These are phyloP conservation scores for Dispira simplex DNA, from an alignment of 192 early-diverging fungal genomes.

Conservation along the genomic window DNA sequence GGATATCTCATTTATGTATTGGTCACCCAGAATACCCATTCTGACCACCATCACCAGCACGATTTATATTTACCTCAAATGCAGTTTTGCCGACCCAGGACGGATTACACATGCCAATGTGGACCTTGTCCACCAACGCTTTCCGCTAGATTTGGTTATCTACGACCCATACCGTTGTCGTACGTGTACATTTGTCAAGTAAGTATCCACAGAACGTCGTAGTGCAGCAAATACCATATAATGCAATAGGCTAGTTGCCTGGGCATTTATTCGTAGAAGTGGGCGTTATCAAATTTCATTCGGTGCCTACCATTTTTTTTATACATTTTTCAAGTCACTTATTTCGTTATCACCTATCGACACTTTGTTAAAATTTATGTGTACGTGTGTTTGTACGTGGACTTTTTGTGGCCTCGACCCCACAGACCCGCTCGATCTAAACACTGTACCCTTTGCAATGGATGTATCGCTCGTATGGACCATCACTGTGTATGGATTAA, in stretches of 20 bases:
- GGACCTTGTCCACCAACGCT: neutral
- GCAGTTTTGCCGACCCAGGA: neutral
- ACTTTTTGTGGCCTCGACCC: neutral
- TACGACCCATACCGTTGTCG: constrained; percentile 4
- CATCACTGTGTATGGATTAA: constrained; percentile 36
- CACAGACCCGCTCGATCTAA: constrained; percentile 26
- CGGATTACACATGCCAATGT: neutral
- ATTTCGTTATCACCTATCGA: too few species aligned
- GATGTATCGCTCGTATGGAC: constrained; percentile 28
- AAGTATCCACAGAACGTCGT: neutral
- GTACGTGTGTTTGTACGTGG: constrained; percentile 14
- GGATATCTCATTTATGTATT: neutral
- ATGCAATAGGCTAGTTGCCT: neutral
- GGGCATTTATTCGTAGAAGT: neutral
- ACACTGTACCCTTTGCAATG: constrained; percentile 25
- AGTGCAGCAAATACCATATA: neutral
- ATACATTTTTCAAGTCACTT: neutral
- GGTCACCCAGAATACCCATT: neutral
- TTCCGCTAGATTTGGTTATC: neutral
- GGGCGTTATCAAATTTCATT: neutral
- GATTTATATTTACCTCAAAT: neutral
- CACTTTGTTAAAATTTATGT: neutral
- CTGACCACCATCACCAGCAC: neutral
- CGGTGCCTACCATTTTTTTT: too few species aligned
- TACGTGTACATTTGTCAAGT: neutral